Base-by-base conservation (phyloP, 1,284 basidiomycete species). In the Irpex lacteus region DNA sequence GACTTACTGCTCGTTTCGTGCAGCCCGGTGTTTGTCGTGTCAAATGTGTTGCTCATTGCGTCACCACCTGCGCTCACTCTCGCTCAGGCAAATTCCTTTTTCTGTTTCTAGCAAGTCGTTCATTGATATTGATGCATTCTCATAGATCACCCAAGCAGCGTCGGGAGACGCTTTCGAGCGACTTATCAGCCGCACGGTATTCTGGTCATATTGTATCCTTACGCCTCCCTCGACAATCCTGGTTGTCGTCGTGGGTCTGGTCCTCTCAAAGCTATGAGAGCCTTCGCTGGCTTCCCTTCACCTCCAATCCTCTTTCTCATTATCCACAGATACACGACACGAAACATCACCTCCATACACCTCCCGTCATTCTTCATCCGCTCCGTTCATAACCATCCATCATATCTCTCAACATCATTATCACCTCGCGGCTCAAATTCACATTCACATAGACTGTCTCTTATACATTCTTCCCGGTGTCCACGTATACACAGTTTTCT, bases 131-230 rank as follows among this genome's bases (percentile, higher is more conserved):
- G 19, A 26, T 34, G 21, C 50, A 18, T 58, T 13, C 0, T 2
- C n/a, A 73, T 75, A 96, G 82, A 95, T 97, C 72, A 95, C 94
- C 1, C 92, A 94, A 77, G 92, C 92, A 3, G 92, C 88, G 2
- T 90, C 89, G 0, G 93, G 93, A 8, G 92, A 95, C 71, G 90
- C 93, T 0, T 97, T 98, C 73, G 96, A 98, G 76, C 82, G 94
- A 5, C 83, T 98, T 59, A 94, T 98, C 72, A 90, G 87, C 65
- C 80, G 87, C 32, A 93, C 92, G 0, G 88, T 94, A 60, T 94
- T 93, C 74, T 93, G 92, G 91, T 81, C 87, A 2, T 94, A 93
- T 70, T 91, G 89, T 71, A 78, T 94, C 26, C 80, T 95, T 61
- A 95, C 94, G 0, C 93, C 95, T 2, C 91, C 92, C 1, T 81